phyloP scores from a whole-genome alignment of 305 asterid species.

The Fraxinus ornus region DNA sequence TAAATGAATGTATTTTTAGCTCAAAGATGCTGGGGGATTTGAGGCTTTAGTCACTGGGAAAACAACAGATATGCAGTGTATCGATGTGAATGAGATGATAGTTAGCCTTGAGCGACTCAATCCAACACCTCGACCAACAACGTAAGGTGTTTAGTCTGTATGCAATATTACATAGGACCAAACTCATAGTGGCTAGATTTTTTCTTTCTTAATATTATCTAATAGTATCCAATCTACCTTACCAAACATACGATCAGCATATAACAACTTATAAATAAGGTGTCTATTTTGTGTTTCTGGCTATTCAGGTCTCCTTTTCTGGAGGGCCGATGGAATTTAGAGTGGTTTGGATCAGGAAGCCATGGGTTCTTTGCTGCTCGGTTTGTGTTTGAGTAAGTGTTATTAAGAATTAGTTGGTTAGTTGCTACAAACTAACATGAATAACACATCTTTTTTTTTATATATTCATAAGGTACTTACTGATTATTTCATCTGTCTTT shows the following conservation, averaged over 20 bases:
- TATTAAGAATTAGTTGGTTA: not conserved
- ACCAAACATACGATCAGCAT: not conserved
- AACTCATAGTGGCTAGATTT: not conserved
- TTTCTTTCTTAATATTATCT: not conserved
- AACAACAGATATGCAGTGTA: slow-evolving; percentile 57
- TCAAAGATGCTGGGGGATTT: slow-evolving; percentile 89
- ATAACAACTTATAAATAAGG: slow-evolving; percentile 21
- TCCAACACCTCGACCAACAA: slow-evolving; percentile 74
- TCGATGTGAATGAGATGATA: slow-evolving; percentile 85
- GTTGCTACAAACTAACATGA: not conserved
- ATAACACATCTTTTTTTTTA: not conserved
- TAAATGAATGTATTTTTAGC: slow-evolving; percentile 37
- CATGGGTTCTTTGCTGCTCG: slow-evolving; percentile 20
- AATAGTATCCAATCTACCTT: not conserved
- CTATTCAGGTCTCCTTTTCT: slow-evolving; percentile 60
- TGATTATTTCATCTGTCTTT: not conserved
- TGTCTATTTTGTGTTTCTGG: slow-evolving; percentile 31
- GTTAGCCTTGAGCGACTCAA: slow-evolving; percentile 65
- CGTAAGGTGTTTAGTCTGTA: slow-evolving; percentile 56
- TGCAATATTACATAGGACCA: not conserved
- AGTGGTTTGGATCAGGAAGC: slow-evolving; percentile 26
- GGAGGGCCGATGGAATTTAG: slow-evolving; percentile 50
- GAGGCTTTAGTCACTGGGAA: slow-evolving; percentile 74
- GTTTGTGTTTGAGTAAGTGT: slow-evolving; percentile 12
- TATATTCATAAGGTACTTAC: not conserved